Evolutionary conservation across 305 asterid genomes (phyloP), one percentile per base, ranked within the genome.

Genomic region (Withania somnifera): DNA sequence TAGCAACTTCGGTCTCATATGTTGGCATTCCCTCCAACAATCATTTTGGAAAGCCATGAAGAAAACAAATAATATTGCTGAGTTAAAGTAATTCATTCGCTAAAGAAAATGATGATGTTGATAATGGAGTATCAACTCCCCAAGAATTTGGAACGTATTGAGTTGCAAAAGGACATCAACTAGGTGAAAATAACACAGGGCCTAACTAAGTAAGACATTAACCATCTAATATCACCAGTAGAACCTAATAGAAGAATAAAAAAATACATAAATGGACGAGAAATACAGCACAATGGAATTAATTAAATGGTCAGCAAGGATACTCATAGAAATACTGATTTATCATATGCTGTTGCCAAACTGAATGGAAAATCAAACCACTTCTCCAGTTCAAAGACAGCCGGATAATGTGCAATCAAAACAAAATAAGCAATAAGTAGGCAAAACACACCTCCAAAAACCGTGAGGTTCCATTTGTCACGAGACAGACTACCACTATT

Each of bases 381-480:
- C 14, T 26, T 50, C 45, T 52, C 80, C 30, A 75, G 63, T 75
- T 30, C 57, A 75, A 75, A 51, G 61, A 47, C 11, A 75, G 5
- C 11, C 1, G 7, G 26, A 51, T 52, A 9, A 1, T 50, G 58
- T 24, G 76, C 73, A 80, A 80, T 61, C 50, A 80, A 61, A 28
- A 81, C 28, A 2, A 81, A 81, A 66, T 30, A 19, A 66, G 45
- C 36, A 19, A 19, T n/a, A 51, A 30, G 45, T 8, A 81, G 78
- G 77, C 20, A 26, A 51, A 45, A 77, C 86, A 54, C 86, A 97
- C 99, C 99, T 92, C 99, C 99, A 82, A 97, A 89, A 80, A 97
- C 90, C 22, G 98, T 97, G 77, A 91, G 87, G 84, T 94, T 93
- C 89, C 73, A 88, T 87, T 88, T 92, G 81, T 94, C 98, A 71